These are phyloP conservation scores for Cordyceps javanica DNA, from an alignment of 2,329 filamentous ascomycete species.

Conservation along the genomic window DNA sequence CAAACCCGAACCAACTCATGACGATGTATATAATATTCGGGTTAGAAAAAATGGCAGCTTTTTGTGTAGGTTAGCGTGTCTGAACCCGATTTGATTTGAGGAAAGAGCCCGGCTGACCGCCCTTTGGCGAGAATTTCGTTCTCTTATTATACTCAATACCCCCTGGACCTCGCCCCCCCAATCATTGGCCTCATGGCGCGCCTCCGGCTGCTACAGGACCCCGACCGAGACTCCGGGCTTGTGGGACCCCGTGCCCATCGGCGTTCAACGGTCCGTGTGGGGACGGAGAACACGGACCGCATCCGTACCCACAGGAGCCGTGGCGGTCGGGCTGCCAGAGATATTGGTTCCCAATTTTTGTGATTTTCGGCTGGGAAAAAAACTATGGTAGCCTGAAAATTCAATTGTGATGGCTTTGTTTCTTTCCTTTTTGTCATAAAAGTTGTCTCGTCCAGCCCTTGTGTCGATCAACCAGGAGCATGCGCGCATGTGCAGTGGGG, in stretches of 20 bases:
- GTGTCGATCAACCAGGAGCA: no score
- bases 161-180: not conserved
- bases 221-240: conserved; percentile 4
- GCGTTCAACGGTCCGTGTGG: conserved; percentile 9
- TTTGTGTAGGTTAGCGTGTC: not conserved
- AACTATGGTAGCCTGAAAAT: no score
- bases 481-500: no score
- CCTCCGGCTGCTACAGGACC: not conserved
- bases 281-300: conserved; percentile 5
- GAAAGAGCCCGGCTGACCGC: not conserved
- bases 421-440: no score
- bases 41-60: not conserved
- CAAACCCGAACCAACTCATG: conserved; percentile 13
- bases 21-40: not conserved
- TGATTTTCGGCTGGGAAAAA: no score
- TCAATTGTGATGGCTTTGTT: no score
- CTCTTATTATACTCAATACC: not conserved
- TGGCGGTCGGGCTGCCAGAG: not conserved
- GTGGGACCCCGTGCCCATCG: conserved; percentile 8
- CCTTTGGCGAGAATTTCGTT: not conserved
- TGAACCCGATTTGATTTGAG: no score
- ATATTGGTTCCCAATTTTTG: not conserved
- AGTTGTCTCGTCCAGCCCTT: no score
- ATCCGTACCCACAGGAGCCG: conserved; percentile 7
- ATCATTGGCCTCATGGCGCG: not conserved